Evolutionary conservation across 257 asterid genomes (phyloP), one percentile per base, ranked within the genome.

Genomic region (Orobanche coerulescens): DNA sequence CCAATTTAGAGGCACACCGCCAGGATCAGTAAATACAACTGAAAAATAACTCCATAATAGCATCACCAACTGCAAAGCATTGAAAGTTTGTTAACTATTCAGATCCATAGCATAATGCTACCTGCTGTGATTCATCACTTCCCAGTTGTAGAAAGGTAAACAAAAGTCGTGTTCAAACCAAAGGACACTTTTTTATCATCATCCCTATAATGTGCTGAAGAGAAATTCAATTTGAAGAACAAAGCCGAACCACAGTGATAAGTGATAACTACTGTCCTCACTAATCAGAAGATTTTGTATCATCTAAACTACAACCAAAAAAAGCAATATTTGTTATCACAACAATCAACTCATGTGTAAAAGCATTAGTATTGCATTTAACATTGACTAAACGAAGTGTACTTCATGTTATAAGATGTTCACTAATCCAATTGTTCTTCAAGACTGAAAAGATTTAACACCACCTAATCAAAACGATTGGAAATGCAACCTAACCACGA

Each of bases 11-110:
- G 97, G 97, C 61, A 93, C 97, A 25, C 71, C 52, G 46, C 99
- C 99, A 0, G 99, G 99, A 74, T 89, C 97, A 62, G 97, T 89
- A 67, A 93, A 87, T 43, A 93, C 94, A 69, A 86, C 96, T 2
- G 99, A 90, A 75, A 93, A 93, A 70, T 93, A 93, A 79, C 97
- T 86, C 99, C 97, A 93, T 48, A 93, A 73, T 62, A 93, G 85
- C 99, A 93, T 81, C 70, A 70, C 90, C 82, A 93, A 73, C 99
- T 93, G 85, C 88, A 52, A 48, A 42, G 44, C 64, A 55, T 67
- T 30, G n/a, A 43, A 40, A 53, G 2, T 43, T 5, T 26, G 50
- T 40, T 62, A 60, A 55, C 64, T 50, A 58, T 60, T 65, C 60
- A 79, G 78, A 19, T 64, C 61, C 69, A 70, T 48, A 3, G 10